Evolutionary conservation across 2,329 filamentous ascomycete species (phyloP).

Genomic region (Alternaria dauci): DNA sequence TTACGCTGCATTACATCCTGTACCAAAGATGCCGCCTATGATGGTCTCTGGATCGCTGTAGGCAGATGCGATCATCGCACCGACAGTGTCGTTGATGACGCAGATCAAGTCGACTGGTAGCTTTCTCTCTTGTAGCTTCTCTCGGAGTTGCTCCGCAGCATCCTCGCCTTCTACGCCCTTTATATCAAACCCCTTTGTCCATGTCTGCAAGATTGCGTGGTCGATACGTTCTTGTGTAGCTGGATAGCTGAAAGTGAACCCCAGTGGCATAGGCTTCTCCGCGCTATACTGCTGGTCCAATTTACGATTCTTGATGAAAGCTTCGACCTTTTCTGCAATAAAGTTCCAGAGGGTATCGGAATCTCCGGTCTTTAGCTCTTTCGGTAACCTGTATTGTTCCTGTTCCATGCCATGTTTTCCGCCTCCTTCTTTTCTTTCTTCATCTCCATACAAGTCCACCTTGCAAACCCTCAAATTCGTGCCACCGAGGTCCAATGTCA

Average conservation of each 20-base stretch:
- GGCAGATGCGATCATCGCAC: constrained; percentile 86
- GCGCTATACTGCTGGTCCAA: constrained; percentile 67
- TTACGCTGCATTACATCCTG: constrained; percentile 86
- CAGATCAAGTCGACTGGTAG: constrained; percentile 86
- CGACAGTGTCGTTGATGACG: constrained; percentile 92
- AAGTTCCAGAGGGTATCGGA: constrained; percentile 93
- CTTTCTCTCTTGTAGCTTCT: constrained; percentile 74
- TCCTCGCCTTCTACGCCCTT: constrained; percentile 89
- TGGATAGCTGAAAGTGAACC: constrained; percentile 96
- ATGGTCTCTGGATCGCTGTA: constrained; percentile 87
- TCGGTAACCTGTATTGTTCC: constrained; percentile 94
- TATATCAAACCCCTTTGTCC: constrained; percentile 98
- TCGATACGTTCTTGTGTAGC: constrained; percentile 94
- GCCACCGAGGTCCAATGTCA: constrained; percentile 94
- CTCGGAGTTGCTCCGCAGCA: constrained; percentile 87
- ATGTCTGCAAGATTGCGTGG: constrained; percentile 88
- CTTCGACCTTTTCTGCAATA: constrained; percentile 88
- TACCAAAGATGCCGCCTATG: constrained; percentile 93
- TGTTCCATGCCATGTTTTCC: constrained; percentile 72
- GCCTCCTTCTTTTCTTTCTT: constrained; percentile 77
- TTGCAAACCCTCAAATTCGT: constrained; percentile 96
- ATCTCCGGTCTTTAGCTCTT: constrained; percentile 86
- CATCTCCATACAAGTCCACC: constrained; percentile 84
- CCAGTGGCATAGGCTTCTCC: constrained; percentile 75
- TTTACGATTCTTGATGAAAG: constrained; percentile 89